Evolutionary conservation across 2,329 filamentous ascomycete genomes (phyloP).

Genomic region (Dactylellina parvicollis): DNA sequence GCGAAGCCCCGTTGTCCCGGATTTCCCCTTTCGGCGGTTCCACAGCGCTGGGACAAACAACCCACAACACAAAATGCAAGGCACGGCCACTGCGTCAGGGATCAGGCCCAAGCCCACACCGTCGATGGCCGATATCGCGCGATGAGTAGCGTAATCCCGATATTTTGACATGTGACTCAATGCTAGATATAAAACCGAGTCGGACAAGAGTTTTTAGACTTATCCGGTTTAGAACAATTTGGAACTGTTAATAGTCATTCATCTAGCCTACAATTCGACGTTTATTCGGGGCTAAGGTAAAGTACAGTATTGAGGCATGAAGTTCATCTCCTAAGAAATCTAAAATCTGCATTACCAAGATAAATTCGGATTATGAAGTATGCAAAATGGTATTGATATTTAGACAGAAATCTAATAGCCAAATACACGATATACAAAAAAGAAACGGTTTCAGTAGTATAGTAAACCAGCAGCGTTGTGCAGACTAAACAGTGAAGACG

Average conservation of each 20-base stretch:
- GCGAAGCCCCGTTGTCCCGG: conserved; percentile 44
- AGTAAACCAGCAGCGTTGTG: background rate
- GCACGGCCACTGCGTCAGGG: background rate
- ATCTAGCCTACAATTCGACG: no score
- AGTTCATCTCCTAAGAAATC: no score
- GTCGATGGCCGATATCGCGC: conserved; percentile 11
- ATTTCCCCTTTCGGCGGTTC: conserved; percentile 52
- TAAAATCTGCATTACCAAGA: background rate
- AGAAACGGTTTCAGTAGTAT: no score
- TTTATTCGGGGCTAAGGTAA: no score
- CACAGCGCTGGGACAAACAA: conserved; percentile 36
- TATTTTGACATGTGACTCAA: background rate
- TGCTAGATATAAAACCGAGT: no score
- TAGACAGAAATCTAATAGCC: background rate
- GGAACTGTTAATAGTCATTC: no score
- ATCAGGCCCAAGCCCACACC: background rate
- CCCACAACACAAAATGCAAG: conserved; percentile 13
- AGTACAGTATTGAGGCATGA: no score
- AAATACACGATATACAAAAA: background rate
- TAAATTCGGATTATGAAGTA: no score
- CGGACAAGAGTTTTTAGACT: no score
- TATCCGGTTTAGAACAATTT: no score
- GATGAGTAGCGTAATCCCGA: background rate
- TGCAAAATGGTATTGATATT: background rate
- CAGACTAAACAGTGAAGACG: background rate